Evolutionary conservation across 768 basidiomycete species (phyloP).

Genomic region (Lanmaoa rubissima): DNA sequence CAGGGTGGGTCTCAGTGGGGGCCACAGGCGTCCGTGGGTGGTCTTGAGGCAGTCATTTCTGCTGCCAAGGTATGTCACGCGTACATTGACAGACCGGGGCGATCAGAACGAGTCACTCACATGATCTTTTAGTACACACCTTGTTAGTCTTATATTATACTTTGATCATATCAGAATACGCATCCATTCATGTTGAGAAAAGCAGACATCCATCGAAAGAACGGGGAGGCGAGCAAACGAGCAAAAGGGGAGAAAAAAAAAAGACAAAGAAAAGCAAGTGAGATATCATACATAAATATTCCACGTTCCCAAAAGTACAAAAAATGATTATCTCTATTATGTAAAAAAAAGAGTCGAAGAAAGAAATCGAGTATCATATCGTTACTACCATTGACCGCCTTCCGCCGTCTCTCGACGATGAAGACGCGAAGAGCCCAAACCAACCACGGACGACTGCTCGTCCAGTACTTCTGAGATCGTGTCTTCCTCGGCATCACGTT

Average conservation of each 20-base stretch:
- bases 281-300: constrained; percentile 36
- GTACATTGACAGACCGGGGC: neutral
- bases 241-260: neutral
- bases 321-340: constrained; percentile 13
- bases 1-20: constrained; percentile 29
- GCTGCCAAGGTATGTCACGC: constrained; percentile 24
- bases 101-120: neutral
- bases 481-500: constrained; percentile 41
- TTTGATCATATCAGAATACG: neutral
- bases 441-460: constrained; percentile 33
- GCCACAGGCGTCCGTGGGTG: constrained; percentile 30
- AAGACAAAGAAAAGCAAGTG: constrained; percentile 9
- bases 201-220: constrained; percentile 5
- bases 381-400: constrained; percentile 25
- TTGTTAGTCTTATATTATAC: constrained; percentile 10
- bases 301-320: neutral
- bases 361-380: constrained; percentile 19
- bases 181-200: constrained; percentile 12
- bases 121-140: constrained; percentile 15
- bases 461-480: constrained; percentile 46
- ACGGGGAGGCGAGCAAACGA: neutral
- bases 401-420: constrained; percentile 48
- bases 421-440: constrained; percentile 26
- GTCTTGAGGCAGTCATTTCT: constrained; percentile 30
- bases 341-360: neutral